Percentiles rank a stretch among this genome's conserved stretches.
Conservation (phyloP, 129 eudicot species). For the Flaveria robusta region DNA sequence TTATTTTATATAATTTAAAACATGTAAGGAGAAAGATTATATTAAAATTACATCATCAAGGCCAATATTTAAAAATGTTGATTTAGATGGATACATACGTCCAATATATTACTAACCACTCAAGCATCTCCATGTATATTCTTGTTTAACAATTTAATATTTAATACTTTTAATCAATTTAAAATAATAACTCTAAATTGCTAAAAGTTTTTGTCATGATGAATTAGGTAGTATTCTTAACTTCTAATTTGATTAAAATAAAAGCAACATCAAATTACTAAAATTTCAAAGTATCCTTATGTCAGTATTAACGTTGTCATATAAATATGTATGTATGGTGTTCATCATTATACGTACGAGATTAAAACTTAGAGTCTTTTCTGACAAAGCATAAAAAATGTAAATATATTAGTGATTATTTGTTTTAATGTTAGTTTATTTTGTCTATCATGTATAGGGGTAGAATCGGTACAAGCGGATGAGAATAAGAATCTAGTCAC, state of each 20-base stretch:
- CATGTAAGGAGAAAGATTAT: background rate
- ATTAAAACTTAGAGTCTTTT: background rate
- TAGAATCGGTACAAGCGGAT: conserved; percentile 49
- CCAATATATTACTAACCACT: conserved; percentile 23
- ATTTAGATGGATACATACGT: conserved; percentile 14
- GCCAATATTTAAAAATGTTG: background rate
- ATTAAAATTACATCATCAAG: too few relatives aligned
- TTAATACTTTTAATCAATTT: background rate
- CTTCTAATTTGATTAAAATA: background rate
- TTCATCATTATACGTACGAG: background rate
- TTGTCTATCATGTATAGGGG: conserved; percentile 50
- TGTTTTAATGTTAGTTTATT: background rate
- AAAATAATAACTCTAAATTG: background rate
- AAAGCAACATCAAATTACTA: background rate
- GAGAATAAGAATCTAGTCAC: conserved; percentile 59
- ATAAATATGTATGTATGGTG: background rate
- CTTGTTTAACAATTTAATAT: background rate
- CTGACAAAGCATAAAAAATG: background rate
- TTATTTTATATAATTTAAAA: background rate
- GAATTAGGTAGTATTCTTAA: conserved; percentile 22
- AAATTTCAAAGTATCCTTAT: background rate
- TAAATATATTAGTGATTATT: background rate
- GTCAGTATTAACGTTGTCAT: background rate
- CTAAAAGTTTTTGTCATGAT: conserved; percentile 18
- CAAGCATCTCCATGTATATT: conserved; percentile 18